These are phyloP conservation scores for Solanum chmielewskii DNA, from an alignment of 257 asterid genomes.

Conservation along the genomic window DNA sequence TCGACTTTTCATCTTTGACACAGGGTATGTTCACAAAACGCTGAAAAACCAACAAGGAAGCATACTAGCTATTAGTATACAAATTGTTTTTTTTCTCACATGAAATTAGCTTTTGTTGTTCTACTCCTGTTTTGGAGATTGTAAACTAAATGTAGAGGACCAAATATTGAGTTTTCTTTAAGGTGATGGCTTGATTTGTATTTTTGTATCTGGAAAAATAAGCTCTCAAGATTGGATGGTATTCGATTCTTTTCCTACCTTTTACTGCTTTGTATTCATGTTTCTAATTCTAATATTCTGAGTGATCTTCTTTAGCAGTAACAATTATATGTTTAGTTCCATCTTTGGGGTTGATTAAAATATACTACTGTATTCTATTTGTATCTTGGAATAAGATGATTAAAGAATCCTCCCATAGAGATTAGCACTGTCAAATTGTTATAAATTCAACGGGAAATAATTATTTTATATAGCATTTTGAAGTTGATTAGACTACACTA, in stretches of 20 bases:
- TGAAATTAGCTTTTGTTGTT: conserved; percentile 17
- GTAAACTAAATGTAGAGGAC: conserved; percentile 42
- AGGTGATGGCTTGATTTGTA: conserved; percentile 17
- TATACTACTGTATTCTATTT: background rate
- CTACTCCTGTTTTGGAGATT: conserved; percentile 28
- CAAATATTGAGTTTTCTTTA: conserved; percentile 13
- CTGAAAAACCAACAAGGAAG: conserved; percentile 9
- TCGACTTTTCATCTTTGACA: conserved; percentile 87
- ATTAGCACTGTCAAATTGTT: background rate
- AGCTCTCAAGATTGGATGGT: conserved; percentile 18
- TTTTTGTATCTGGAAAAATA: conserved; percentile 24
- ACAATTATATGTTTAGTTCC: background rate
- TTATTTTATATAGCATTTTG: background rate
- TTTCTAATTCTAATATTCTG: background rate
- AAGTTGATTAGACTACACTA: background rate
- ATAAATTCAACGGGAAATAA: background rate
- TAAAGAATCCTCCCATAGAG: background rate
- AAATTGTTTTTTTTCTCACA: conserved; percentile 1
- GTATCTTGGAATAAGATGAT: background rate
- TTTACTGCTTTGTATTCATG: background rate
- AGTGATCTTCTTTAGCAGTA: background rate
- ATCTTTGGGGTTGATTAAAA: background rate
- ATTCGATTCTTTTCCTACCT: background rate
- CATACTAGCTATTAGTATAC: conserved; percentile 10
- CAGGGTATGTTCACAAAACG: conserved; percentile 73